phyloP scores from a whole-genome alignment of 176 grass and related monocot species.

The Rhynchospora tenuis region DNA sequence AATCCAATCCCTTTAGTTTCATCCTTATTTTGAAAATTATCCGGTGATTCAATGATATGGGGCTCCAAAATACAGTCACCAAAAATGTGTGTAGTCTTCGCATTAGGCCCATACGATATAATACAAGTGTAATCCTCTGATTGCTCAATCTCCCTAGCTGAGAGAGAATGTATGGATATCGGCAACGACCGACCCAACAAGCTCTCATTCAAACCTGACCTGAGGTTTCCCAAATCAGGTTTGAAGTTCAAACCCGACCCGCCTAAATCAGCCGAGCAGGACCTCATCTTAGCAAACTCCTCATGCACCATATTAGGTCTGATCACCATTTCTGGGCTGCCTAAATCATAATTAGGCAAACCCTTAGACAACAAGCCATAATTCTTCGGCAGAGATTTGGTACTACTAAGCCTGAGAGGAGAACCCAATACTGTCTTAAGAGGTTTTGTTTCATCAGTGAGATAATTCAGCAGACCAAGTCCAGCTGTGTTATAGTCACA shows the following conservation, averaged over 20 bases:
- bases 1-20: constrained; percentile 17
- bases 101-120: constrained; percentile 79
- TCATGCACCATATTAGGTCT: constrained; percentile 21
- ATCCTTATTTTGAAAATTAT: constrained; percentile 20
- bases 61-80: constrained; percentile 83
- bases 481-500: constrained; percentile 62
- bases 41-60: constrained; percentile 32
- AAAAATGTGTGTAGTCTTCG: constrained; percentile 90
- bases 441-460: constrained; percentile 22
- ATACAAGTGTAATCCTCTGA: constrained; percentile 99
- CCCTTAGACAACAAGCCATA: constrained; percentile 28
- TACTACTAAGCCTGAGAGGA: constrained; percentile 23
- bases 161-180: constrained; percentile 51
- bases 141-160: constrained; percentile 84
- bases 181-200: constrained; percentile 43
- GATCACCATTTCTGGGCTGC: constrained; percentile 3
- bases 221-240: constrained; percentile 40
- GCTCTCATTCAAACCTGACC: constrained; percentile 9
- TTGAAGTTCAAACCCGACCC: constrained; percentile 37
- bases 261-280: constrained; percentile 38
- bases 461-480: constrained; percentile 68
- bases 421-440: constrained; percentile 15
- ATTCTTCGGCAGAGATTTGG: constrained; percentile 50
- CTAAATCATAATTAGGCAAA: neutral
- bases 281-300: constrained; percentile 60